Conservation (phyloP, 257 asterid genomes). For the Schizonepeta tenuifolia region DNA sequence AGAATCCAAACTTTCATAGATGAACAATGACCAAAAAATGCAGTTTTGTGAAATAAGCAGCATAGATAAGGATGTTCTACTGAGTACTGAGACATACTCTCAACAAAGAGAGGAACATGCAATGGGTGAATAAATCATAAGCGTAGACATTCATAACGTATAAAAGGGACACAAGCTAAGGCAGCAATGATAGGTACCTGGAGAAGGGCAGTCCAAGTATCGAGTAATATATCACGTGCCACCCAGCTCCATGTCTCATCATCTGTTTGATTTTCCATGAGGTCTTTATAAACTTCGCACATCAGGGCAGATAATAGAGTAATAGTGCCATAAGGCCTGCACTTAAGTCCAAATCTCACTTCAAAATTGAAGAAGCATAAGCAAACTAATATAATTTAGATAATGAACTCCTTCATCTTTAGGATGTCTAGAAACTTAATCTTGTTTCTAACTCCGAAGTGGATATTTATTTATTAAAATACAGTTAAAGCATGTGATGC, state of each 20-base stretch:
- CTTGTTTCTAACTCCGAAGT: slow-evolving; percentile 12
- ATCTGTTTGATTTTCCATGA: slow-evolving; percentile 63
- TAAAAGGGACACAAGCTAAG: slow-evolving; percentile 20
- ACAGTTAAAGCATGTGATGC: slow-evolving; percentile 28
- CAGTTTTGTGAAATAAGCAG: slow-evolving; percentile 27
- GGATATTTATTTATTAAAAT: slow-evolving; percentile 19
- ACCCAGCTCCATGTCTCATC: slow-evolving; percentile 99
- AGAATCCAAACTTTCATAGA: slow-evolving; percentile 2
- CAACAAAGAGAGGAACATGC: slow-evolving; percentile 18
- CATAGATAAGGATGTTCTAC: slow-evolving; percentile 13
- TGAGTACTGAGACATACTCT: slow-evolving; percentile 20
- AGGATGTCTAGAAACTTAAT: slow-evolving; percentile 6
- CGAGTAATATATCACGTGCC: slow-evolving; percentile 93
- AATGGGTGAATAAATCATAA: slow-evolving; percentile 5
- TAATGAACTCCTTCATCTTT: slow-evolving; percentile 18
- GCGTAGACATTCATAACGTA: slow-evolving; percentile 11
- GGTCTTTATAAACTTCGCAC: slow-evolving; percentile 82
- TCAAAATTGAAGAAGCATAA: slow-evolving; percentile 8
- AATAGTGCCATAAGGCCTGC: slow-evolving; percentile 91
- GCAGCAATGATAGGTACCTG: slow-evolving; percentile 51
- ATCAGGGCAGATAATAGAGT: slow-evolving; percentile 70
- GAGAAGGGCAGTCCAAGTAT: slow-evolving; percentile 87
- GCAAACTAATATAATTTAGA: slow-evolving; percentile 21
- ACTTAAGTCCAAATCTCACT: slow-evolving; percentile 32
- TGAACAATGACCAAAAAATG: background rate